phyloP scores from a whole-genome alignment of 352 stramenopile species.

The Pythium sp. region DNA sequence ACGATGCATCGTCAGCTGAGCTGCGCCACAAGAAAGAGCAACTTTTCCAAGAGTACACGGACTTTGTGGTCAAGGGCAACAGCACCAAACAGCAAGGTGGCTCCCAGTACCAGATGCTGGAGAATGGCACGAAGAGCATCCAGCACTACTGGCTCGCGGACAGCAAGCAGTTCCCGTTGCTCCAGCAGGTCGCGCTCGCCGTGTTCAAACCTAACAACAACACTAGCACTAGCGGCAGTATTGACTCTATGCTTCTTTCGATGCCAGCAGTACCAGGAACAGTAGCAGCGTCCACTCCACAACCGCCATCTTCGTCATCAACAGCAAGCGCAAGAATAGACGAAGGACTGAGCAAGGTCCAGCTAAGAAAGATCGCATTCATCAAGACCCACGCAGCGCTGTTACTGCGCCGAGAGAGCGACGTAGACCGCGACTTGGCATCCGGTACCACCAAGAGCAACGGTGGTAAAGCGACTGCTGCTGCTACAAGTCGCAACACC shows the following conservation, averaged over 20 bases:
- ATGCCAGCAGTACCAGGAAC: background rate
- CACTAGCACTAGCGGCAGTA: background rate
- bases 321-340: background rate
- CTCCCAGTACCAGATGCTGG: slow-evolving; percentile 30
- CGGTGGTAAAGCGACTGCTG: too few relatives aligned
- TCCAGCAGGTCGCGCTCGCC: slow-evolving; percentile 26
- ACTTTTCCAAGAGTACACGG: slow-evolving; percentile 30
- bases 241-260: background rate
- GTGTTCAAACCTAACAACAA: slow-evolving; percentile 16
- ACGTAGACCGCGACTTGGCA: background rate
- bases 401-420: slow-evolving; percentile 1
- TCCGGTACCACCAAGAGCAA: background rate
- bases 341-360: background rate
- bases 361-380: slow-evolving; percentile 14
- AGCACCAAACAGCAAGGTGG: slow-evolving; percentile 17
- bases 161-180: slow-evolving; percentile 24
- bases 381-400: slow-evolving; percentile 9
- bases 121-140: slow-evolving; percentile 28
- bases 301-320: background rate
- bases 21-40: slow-evolving; percentile 14
- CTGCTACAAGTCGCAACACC: background rate
- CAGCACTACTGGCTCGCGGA: slow-evolving; percentile 36
- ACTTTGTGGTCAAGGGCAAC: slow-evolving; percentile 31
- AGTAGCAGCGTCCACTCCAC: background rate
- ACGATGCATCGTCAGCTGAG: background rate